These are phyloP conservation scores for Epichloe glyceriae DNA, from an alignment of 2,329 filamentous ascomycete genomes.

Conservation along the genomic window DNA sequence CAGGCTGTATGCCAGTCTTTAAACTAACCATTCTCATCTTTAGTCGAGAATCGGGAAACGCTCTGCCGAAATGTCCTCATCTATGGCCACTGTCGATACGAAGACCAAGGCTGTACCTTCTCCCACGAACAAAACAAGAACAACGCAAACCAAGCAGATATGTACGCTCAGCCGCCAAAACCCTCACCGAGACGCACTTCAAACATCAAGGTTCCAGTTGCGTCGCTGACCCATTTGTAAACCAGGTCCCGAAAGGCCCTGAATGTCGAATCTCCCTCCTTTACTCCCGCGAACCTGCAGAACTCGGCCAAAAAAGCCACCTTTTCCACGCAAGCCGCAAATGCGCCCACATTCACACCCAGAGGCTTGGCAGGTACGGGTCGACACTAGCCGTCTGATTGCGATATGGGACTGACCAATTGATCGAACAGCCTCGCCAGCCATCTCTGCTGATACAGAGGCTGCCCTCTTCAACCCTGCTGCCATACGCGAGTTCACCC, in stretches of 20 bases:
- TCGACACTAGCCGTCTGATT: neutral
- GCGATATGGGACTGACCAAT: neutral
- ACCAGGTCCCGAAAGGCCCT: constrained; percentile 56
- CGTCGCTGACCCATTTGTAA: neutral
- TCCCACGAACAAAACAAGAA: constrained; percentile 67
- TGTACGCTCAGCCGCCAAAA: constrained; percentile 25
- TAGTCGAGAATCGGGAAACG: constrained; percentile 69
- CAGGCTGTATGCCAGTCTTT: neutral
- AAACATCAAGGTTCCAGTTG: neutral
- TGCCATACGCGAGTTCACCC: constrained; percentile 46
- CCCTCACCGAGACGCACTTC: neutral
- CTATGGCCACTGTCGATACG: constrained; percentile 84
- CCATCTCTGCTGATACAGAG: constrained; percentile 30
- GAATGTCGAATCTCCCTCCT: constrained; percentile 93
- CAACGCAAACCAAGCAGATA: constrained; percentile 31
- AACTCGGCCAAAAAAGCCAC: constrained; percentile 52
- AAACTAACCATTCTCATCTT: neutral
- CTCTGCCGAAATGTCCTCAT: constrained; percentile 87
- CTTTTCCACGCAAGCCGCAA: constrained; percentile 84
- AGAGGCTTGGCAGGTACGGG: constrained; percentile 38
- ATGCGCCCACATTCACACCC: constrained; percentile 74
- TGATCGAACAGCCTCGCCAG: constrained; percentile 16
- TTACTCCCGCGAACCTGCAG: constrained; percentile 53
- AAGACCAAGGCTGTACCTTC: constrained; percentile 83
- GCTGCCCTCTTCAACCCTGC: constrained; percentile 40